A percentile compares a stretch with the other conserved stretches of the same genome.
phyloP scores from a whole-genome alignment of 1,284 basidiomycete species.

The Violaceomyces palustris region DNA sequence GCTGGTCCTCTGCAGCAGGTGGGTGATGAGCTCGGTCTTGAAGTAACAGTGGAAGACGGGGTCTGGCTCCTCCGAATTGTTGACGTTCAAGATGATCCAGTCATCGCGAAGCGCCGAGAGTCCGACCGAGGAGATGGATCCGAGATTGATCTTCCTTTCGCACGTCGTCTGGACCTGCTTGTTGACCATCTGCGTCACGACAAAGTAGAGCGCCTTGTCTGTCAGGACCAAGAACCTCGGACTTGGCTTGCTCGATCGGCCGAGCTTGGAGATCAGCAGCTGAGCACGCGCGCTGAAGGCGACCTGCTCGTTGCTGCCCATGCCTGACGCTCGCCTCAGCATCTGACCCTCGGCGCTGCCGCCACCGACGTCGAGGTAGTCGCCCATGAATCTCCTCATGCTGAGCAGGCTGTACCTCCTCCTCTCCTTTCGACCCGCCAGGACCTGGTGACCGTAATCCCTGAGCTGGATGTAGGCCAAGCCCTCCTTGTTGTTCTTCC shows the following conservation, averaged over 20 bases:
- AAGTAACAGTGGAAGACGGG: constrained; percentile 84
- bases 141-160: constrained; percentile 83
- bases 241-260: constrained; percentile 82
- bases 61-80: constrained; percentile 76
- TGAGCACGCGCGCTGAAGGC: constrained; percentile 82
- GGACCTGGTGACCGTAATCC: constrained; percentile 87
- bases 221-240: constrained; percentile 89
- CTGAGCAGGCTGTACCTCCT: constrained; percentile 87
- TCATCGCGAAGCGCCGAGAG: constrained; percentile 89
- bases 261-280: constrained; percentile 77
- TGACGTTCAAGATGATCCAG: constrained; percentile 68
- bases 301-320: constrained; percentile 53
- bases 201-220: constrained; percentile 79
- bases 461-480: constrained; percentile 81
- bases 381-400: constrained; percentile 90
- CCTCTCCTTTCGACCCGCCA: constrained; percentile 87
- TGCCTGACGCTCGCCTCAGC: constrained; percentile 68
- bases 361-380: constrained; percentile 82
- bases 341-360: constrained; percentile 69
- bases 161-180: constrained; percentile 63
- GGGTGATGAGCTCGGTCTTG: constrained; percentile 89
- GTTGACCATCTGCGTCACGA: constrained; percentile 60
- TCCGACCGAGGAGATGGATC: constrained; percentile 76
- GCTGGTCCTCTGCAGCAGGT: constrained; percentile 74
- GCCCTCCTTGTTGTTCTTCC: constrained; percentile 94